Conservation (phyloP, 495 filamentous ascomycete species). For the Mycothermus thermophilus region DNA sequence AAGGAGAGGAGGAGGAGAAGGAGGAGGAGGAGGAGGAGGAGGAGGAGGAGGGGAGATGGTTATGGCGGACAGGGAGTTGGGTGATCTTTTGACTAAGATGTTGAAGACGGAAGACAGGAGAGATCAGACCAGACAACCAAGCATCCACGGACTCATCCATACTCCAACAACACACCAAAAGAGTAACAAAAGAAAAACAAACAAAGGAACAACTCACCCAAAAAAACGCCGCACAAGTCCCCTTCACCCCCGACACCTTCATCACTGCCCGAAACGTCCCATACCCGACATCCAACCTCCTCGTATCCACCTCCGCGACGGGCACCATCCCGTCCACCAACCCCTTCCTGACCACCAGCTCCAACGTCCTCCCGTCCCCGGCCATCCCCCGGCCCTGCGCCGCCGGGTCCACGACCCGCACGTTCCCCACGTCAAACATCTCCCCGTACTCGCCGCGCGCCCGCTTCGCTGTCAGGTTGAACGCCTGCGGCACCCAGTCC, state of each 20-base stretch:
- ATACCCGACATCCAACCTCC: conserved; percentile 43
- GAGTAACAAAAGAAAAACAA: neutral
- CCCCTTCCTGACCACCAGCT: conserved; percentile 42
- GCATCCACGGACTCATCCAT: too few species aligned
- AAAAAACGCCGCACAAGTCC: conserved; percentile 67
- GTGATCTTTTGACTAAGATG: too few species aligned
- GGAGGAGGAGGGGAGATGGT: neutral
- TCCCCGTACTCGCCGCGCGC: conserved; percentile 55
- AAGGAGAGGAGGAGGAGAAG: too few species aligned
- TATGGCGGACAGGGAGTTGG: too few species aligned
- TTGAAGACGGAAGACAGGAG: too few species aligned
- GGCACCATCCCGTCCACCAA: conserved; percentile 38
- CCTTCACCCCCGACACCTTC: conserved; percentile 41
- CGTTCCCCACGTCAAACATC: conserved; percentile 38
- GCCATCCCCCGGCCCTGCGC: neutral
- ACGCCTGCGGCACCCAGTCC: conserved; percentile 53
- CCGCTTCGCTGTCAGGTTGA: conserved; percentile 38
- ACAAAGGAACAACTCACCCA: conserved; percentile 38
- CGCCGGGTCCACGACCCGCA: conserved; percentile 32
- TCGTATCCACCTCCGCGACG: conserved; percentile 45
- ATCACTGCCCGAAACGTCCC: conserved; percentile 55
- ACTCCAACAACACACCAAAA: too few species aligned
- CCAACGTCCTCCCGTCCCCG: conserved; percentile 28
- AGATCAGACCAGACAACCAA: too few species aligned
- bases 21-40: neutral